Evolutionary conservation across 1,284 basidiomycete genomes (phyloP).

Genomic region (Ustilago sp.): DNA sequence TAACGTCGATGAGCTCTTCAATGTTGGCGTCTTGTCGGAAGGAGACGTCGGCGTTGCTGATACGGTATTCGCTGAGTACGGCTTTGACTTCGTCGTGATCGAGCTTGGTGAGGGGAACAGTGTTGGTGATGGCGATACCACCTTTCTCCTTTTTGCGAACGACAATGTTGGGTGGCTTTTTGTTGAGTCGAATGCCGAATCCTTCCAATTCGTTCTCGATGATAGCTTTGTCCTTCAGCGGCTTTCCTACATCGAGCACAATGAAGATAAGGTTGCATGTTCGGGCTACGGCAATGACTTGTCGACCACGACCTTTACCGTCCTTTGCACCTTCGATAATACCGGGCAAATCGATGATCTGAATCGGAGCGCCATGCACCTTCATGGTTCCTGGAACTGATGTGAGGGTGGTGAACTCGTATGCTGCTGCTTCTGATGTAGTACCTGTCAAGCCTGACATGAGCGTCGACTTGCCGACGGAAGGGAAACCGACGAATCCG

Average conservation of each 20-base stretch:
- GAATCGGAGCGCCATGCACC: constrained; percentile 86
- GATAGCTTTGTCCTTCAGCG: constrained; percentile 88
- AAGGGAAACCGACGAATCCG: constrained; percentile 73
- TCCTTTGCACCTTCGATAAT: constrained; percentile 99
- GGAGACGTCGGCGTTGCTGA: constrained; percentile 89
- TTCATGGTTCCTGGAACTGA: constrained; percentile 96
- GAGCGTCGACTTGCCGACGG: constrained; percentile 79
- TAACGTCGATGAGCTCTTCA: constrained; percentile 87
- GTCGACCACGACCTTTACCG: constrained; percentile 95
- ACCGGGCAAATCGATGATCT: constrained; percentile 79
- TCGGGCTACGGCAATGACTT: constrained; percentile 92
- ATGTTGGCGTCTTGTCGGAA: constrained; percentile 93
- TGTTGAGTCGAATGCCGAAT: constrained; percentile 96
- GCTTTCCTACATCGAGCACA: constrained; percentile 96
- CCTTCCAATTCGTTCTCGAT: constrained; percentile 94
- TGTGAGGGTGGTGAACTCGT: constrained; percentile 84
- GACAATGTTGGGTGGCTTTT: constrained; percentile 88
- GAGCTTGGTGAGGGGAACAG: constrained; percentile 92
- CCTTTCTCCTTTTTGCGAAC: constrained; percentile 90
- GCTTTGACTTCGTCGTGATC: constrained; percentile 97
- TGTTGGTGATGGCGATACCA: constrained; percentile 72
- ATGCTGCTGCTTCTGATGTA: constrained; percentile 95
- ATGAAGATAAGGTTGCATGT: constrained; percentile 99
- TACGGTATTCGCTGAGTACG: constrained; percentile 90
- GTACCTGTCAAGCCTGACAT: constrained; percentile 99